Base-by-base conservation (phyloP, 2,329 filamentous ascomycete genomes). In the Onygena corvina region DNA sequence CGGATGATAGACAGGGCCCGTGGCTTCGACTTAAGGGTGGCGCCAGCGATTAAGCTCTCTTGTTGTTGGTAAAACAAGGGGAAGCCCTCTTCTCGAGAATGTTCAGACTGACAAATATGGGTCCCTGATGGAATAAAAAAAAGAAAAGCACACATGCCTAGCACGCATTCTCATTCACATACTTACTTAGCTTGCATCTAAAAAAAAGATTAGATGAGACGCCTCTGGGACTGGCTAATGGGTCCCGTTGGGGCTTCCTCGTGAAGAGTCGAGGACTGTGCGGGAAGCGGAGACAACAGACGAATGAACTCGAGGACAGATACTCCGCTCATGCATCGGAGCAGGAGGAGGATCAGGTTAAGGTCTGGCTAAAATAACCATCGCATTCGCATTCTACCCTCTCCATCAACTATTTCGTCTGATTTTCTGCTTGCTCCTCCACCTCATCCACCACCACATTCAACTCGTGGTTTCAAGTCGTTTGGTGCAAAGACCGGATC, bases 1-100 rank as follows among this genome's bases (percentile, higher is more conserved):
- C 38, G 38, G 38, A 42, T 42, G 38, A 42, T 42, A 42, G 38
- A 42, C 38, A 42, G 38, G 38, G 38, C 38, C 38, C 38, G 38
- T 42, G 38, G 38, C 38, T n/a, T 42, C 38, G 38, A 42, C 38
- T 42, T 29, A 29, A 42, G 16, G 38, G 38, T 42, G 27, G 38
- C 38, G 38, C 38, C 38, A 40, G 18, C 16, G 38, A 21, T 27
- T 42, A 42, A 42, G 38, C 38, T 42, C 38, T 42, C 38, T 20
- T 42, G 38, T 42, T 23, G 38, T 42, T 42, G 20, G 38, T 42
- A 42, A 42, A 42, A 42, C 38, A 42, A 23, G 38, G 38, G 38
- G 27, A 42, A 23, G 9, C 38, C 38, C 38, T 42, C 2, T 42
- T 27, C 38, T 14, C n/a, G 38, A 25, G 38, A 42, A 42, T 9